phyloP scores from a whole-genome alignment of 768 basidiomycete species.

The Russula olivacea region DNA sequence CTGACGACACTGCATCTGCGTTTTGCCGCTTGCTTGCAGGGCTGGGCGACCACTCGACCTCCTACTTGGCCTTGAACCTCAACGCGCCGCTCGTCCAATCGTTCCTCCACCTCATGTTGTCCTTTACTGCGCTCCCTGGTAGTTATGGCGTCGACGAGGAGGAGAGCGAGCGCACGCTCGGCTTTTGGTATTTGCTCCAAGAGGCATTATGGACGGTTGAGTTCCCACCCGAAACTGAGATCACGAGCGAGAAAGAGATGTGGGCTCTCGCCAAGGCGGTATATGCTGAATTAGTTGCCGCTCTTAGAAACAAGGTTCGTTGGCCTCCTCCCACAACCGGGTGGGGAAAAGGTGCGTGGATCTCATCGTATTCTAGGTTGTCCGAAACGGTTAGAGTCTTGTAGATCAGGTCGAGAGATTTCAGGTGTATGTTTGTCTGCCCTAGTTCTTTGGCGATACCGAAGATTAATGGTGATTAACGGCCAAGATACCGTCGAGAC shows the following conservation, averaged over 20 bases:
- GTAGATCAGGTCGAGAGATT: constrained; percentile 79
- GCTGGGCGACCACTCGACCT: constrained; percentile 79
- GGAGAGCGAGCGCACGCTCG: constrained; percentile 79
- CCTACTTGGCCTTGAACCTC: constrained; percentile 68
- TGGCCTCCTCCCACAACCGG: constrained; percentile 52
- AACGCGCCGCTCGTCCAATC: constrained; percentile 51
- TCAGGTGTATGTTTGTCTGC: constrained; percentile 50
- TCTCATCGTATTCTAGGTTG: background rate
- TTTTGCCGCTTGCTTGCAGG: constrained; percentile 77
- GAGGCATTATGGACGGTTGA: constrained; percentile 76
- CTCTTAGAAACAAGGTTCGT: constrained; percentile 64
- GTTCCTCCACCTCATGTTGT: constrained; percentile 64
- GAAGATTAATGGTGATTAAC: background rate
- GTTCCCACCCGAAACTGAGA: constrained; percentile 39
- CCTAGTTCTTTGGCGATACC: background rate
- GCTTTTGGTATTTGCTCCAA: constrained; percentile 89
- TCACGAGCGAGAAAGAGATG: constrained; percentile 36
- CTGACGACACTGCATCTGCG: constrained; percentile 57
- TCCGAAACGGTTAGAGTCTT: constrained; percentile 12
- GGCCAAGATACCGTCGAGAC: constrained; percentile 67
- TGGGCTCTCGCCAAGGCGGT: constrained; percentile 62
- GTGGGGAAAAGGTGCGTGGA: constrained; percentile 63
- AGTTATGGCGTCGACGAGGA: constrained; percentile 81
- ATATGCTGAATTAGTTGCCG: constrained; percentile 70
- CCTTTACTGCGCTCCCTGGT: constrained; percentile 68